Evolutionary conservation across 2,329 filamentous ascomycete genomes (phyloP).

Genomic region (Pseudogymnoascus sp.): DNA sequence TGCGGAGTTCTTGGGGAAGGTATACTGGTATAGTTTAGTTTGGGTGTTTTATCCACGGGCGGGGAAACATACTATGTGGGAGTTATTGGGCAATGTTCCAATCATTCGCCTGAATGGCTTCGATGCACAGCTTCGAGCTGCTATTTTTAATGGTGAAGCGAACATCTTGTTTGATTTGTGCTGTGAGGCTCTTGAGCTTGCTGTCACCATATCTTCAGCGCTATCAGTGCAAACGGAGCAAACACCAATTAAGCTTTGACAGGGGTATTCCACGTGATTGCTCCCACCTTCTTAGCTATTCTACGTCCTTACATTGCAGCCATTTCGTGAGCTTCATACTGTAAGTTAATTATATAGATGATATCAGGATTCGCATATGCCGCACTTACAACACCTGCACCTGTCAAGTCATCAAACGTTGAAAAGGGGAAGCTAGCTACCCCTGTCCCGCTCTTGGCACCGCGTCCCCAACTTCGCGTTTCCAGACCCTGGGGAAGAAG

Average conservation of each 20-base stretch:
- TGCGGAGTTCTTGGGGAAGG: constrained; percentile 43
- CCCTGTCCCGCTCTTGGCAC: constrained; percentile 13
- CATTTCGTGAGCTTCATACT: background rate
- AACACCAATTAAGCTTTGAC: constrained; percentile 9
- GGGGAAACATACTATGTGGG: constrained; percentile 44
- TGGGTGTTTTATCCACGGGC: constrained; percentile 17
- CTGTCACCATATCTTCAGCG: background rate
- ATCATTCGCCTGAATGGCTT: background rate
- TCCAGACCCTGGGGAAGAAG: constrained; percentile 7
- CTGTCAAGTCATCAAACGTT: constrained; percentile 1
- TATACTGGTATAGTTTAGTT: constrained; percentile 42
- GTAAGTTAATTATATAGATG: background rate
- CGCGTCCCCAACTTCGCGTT: constrained; percentile 12
- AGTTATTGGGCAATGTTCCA: constrained; percentile 44
- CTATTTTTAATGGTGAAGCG: background rate
- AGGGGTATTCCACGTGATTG: constrained; percentile 9
- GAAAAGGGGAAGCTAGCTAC: constrained; percentile 13
- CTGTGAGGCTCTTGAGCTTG: background rate
- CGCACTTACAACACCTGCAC: background rate
- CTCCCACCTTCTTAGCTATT: background rate
- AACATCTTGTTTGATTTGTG: background rate
- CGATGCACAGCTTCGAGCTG: background rate
- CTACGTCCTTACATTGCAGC: background rate
- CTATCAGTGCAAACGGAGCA: constrained; percentile 7
- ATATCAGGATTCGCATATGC: background rate